Base-by-base conservation (phyloP, 2,329 filamentous ascomycete genomes). In the Exophiala sideris region DNA sequence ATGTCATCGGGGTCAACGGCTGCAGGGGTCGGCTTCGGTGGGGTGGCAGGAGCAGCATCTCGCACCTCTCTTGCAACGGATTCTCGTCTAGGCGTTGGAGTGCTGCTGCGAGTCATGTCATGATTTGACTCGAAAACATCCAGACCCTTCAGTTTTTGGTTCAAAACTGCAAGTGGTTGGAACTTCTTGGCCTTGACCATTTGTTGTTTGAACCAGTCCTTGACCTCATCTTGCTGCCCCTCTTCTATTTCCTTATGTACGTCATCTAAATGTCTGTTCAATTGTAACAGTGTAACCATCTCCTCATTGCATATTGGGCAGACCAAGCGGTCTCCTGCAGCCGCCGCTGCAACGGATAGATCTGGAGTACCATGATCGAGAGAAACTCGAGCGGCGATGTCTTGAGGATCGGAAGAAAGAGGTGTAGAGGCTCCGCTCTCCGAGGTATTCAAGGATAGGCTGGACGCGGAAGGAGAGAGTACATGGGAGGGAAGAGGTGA, bases 261-360 rank as follows among this genome's bases (percentile, higher is more conserved):
- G 69, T 96, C 91, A 74, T 96, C 91, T 67, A 96, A 79, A 71
- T 89, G 86, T 70, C 85, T 86, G 69, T 99, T 97, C 38, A 99
- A 77, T 74, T 99, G 94, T 36, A 99, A 76, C 45, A 99, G 75
- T 11, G 94, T 97, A 67, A 97, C 91, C 94, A 99, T 99, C 72
- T 96, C 91, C 74, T 97, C 95, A 64, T 86, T 91, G 73, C 94
- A 99, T 68, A 99, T 99, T n/a, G 94, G 94, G 70, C 94, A 99
- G 51, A 92, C 84, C 55, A 99, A 83, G 70, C 82, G 82, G 61
- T 82, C 82, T 62, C 80, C 82, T 51, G 83, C 75, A 48, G 83
- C 79, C 45, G 74, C 78, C 59, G 79, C 79, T 45, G 70, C 70
- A 14, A 71, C 70, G 45, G 73, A 72, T 50, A 73, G 71, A 42